phyloP scores from a whole-genome alignment of 2,329 filamentous ascomycete genomes.

The Phymatotrichopsis omnivora region DNA sequence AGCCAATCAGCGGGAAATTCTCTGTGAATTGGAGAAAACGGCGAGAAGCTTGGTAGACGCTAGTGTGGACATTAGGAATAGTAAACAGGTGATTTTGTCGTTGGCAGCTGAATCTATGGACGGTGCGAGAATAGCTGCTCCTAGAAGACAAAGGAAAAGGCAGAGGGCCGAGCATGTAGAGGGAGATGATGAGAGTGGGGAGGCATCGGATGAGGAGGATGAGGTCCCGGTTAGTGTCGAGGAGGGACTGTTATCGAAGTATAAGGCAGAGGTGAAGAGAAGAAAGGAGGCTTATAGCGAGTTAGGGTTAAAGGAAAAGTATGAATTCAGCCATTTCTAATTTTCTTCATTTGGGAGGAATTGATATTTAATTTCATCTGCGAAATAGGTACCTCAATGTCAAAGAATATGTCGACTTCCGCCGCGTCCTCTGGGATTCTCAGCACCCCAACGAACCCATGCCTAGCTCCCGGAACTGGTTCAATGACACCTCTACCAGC shows the following conservation, averaged over 20 bases:
- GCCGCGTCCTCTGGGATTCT: constrained; percentile 37
- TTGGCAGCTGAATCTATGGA: neutral
- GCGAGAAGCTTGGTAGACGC: constrained; percentile 16
- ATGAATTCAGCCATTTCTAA: neutral
- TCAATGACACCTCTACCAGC: constrained; percentile 1
- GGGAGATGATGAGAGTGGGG: neutral
- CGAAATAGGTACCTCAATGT: constrained; percentile 14
- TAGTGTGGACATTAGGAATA: neutral
- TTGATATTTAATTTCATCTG: neutral
- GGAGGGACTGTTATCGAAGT: constrained; percentile 2
- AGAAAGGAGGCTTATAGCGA: constrained; percentile 4
- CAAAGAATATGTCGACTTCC: constrained; percentile 42
- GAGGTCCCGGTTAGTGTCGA: too few relatives aligned
- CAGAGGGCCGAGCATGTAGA: neutral
- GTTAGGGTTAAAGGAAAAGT: constrained; percentile 14
- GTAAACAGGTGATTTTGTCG: neutral
- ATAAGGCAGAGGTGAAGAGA: neutral
- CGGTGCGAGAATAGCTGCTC: neutral
- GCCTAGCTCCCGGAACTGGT: constrained; percentile 33
- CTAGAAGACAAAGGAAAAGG: neutral
- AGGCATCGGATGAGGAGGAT: neutral
- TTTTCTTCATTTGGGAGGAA: neutral
- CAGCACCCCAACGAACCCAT: constrained; percentile 26
- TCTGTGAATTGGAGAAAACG: constrained; percentile 12
- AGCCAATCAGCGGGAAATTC: constrained; percentile 1